These are phyloP conservation scores for Trichocladium antarcticum DNA, from an alignment of 495 filamentous ascomycete genomes.

Conservation along the genomic window DNA sequence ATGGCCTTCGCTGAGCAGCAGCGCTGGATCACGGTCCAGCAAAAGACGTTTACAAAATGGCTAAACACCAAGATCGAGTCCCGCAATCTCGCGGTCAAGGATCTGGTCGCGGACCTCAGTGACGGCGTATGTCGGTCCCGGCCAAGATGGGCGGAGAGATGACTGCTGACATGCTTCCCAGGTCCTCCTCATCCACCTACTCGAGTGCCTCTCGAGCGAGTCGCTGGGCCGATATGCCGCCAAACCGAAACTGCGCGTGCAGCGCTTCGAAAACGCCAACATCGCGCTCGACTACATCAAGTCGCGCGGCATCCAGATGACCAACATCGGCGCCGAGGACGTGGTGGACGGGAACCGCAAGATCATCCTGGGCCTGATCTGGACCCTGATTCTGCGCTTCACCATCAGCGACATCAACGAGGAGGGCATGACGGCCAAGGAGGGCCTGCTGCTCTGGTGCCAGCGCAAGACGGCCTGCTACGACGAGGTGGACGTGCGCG, in stretches of 20 bases:
- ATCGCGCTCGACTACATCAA: constrained; percentile 88
- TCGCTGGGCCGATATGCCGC: constrained; percentile 94
- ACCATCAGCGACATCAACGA: constrained; percentile 98
- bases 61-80: constrained; percentile 86
- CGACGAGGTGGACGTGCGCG: constrained; percentile 84
- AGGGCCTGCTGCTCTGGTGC: constrained; percentile 91
- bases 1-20: constrained; percentile 56
- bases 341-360: constrained; percentile 96
- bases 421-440: constrained; percentile 96
- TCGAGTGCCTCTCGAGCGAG: constrained; percentile 87
- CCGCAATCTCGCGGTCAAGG: constrained; percentile 62
- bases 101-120: constrained; percentile 77
- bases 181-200: constrained; percentile 90
- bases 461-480: constrained; percentile 98
- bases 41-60: constrained; percentile 99
- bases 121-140: constrained; percentile 90
- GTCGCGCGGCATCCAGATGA: constrained; percentile 84
- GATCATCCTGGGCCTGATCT: constrained; percentile 93
- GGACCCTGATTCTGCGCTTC: constrained; percentile 94
- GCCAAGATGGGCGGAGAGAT: too few relatives aligned
- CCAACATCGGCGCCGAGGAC: constrained; percentile 96
- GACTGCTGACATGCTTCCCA: too few relatives aligned
- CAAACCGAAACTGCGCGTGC: constrained; percentile 88
- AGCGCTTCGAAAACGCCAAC: constrained; percentile 98
- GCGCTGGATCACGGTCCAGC: constrained; percentile 91